phyloP scores from a whole-genome alignment of 2,329 filamentous ascomycete species.

The Aspergillus vadensis region DNA sequence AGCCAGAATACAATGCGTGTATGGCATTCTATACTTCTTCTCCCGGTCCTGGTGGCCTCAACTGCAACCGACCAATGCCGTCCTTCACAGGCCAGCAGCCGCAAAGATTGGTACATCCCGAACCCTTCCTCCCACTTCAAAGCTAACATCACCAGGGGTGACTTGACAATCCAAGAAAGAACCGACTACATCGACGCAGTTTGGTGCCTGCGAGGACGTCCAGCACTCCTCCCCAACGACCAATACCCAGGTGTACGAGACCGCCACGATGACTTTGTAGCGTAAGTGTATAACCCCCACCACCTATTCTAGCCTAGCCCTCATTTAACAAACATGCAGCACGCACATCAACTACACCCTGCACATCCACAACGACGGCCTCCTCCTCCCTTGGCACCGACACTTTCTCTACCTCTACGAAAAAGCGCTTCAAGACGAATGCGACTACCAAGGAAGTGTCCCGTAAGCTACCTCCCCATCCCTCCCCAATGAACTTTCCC shows the following conservation, averaged over 20 bases:
- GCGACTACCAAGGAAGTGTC: conserved; percentile 16
- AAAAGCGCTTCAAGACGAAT: conserved; percentile 18
- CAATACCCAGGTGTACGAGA: conserved; percentile 29
- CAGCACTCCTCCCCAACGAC: conserved; percentile 21
- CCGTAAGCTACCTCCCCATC: conserved; percentile 13
- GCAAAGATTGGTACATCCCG: not conserved
- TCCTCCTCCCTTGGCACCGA: conserved; percentile 23
- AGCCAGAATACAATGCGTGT: not conserved
- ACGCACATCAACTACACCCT: conserved; percentile 33
- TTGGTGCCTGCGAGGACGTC: conserved; percentile 24
- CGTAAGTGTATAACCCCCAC: conserved; percentile 19
- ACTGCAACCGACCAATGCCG: not conserved
- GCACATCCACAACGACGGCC: conserved; percentile 22
- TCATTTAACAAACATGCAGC: conserved; percentile 1
- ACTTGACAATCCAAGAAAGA: conserved; percentile 20
- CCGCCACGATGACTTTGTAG: conserved; percentile 33
- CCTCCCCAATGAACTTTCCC: not conserved
- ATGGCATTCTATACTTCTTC: not conserved
- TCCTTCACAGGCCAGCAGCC: not conserved
- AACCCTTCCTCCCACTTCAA: not conserved
- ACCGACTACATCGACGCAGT: conserved; percentile 30
- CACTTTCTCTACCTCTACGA: conserved; percentile 20
- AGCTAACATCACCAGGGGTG: conserved; percentile 18
- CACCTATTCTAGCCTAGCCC: not conserved
- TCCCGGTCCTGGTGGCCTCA: not conserved